These are phyloP conservation scores for Calonectria multiphialidica DNA, from an alignment of 2,329 filamentous ascomycete genomes.

Conservation along the genomic window DNA sequence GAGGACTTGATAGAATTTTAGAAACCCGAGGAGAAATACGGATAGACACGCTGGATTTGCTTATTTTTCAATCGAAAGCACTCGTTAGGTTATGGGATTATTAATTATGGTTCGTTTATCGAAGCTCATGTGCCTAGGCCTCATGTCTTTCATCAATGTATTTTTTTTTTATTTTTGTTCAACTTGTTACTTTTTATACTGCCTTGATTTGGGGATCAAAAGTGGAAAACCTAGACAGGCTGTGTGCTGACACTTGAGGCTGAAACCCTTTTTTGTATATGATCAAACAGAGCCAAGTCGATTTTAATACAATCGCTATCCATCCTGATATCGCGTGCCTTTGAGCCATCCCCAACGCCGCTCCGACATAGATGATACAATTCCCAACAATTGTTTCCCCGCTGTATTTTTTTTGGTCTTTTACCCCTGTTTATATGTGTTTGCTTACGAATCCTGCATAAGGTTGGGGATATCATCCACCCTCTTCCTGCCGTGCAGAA, in stretches of 20 bases:
- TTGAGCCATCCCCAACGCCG: conserved; percentile 38
- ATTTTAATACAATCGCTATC: conserved; percentile 26
- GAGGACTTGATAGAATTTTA: too few relatives aligned
- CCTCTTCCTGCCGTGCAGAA: conserved; percentile 80
- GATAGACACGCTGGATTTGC: too few relatives aligned
- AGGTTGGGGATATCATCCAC: conserved; percentile 85
- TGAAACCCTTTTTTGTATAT: neutral
- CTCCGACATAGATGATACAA: conserved; percentile 28
- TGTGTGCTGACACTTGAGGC: neutral
- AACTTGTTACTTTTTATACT: too few relatives aligned
- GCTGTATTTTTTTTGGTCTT: neutral
- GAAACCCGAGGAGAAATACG: too few relatives aligned
- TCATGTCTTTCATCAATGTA: too few relatives aligned
- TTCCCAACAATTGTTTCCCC: neutral
- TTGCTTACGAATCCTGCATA: conserved; percentile 56
- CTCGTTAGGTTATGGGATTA: too few relatives aligned
- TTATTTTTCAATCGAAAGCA: too few relatives aligned
- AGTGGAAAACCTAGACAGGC: neutral
- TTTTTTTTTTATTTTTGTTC: too few relatives aligned
- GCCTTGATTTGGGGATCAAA: too few relatives aligned
- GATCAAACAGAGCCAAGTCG: conserved; percentile 4
- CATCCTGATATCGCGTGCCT: conserved; percentile 30
- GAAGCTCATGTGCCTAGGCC: too few relatives aligned
- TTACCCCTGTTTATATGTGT: neutral
- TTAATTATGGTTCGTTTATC: too few relatives aligned